Evolutionary conservation across 208 protist species (phyloP).

Genomic region (Leishmania tarentolae): DNA sequence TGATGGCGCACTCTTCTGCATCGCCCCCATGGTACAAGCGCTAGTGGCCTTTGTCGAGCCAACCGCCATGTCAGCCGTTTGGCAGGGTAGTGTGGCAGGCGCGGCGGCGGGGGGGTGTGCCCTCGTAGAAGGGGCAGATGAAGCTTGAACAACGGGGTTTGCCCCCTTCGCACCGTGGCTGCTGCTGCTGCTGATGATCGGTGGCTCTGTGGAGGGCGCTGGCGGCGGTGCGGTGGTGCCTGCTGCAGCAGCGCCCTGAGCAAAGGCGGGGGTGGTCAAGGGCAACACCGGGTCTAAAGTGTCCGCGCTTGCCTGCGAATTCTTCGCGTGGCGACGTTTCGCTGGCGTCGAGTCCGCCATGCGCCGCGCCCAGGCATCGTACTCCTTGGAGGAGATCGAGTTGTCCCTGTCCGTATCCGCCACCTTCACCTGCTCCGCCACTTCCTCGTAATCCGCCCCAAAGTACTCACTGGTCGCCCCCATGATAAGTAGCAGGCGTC

Average conservation of each 20-base stretch:
- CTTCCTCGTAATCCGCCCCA: conserved; percentile 53
- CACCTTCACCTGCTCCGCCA: conserved; percentile 73
- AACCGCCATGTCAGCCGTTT: conserved; percentile 9
- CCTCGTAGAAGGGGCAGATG: background rate
- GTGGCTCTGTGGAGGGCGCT: background rate
- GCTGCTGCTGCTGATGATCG: background rate
- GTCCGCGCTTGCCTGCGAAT: background rate
- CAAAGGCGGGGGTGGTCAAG: background rate
- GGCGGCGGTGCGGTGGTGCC: background rate
- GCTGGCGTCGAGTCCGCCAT: conserved; percentile 26
- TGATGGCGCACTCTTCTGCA: conserved; percentile 14
- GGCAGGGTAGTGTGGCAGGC: conserved; percentile 10
- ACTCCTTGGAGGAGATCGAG: conserved; percentile 76
- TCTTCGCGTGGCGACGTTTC: conserved; percentile 26
- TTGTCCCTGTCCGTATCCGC: conserved; percentile 77
- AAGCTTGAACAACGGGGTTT: background rate
- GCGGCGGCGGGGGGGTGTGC: background rate
- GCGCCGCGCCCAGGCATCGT: conserved; percentile 63
- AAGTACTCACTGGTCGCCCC: conserved; percentile 85
- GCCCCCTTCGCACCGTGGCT: background rate
- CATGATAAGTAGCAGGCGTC: conserved; percentile 79
- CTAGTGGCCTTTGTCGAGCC: conserved; percentile 19
- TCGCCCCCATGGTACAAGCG: conserved; percentile 18
- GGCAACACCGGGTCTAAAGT: background rate
- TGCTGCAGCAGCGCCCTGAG: conserved; percentile 10